Percentiles rank a stretch among this genome's conserved stretches.
phyloP scores from a whole-genome alignment of 1,139 yeast genomes.

The Suhomyces panamericanus region DNA sequence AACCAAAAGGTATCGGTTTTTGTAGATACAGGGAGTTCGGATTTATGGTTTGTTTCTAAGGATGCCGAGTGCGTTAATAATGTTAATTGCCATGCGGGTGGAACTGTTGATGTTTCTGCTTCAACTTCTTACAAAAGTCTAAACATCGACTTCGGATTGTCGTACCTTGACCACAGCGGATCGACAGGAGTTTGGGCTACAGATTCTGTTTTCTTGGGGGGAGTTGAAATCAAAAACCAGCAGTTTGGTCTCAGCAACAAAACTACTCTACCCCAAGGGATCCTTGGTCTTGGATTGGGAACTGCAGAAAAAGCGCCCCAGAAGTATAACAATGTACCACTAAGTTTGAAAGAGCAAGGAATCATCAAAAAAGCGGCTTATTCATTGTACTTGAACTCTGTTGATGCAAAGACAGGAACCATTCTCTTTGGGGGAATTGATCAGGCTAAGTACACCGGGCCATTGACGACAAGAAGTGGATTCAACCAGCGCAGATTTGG shows the following conservation, averaged over 20 bases:
- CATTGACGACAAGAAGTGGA: slow-evolving; percentile 13
- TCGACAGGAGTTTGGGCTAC: slow-evolving; percentile 20
- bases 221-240: slow-evolving; percentile 13
- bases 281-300: slow-evolving; percentile 42
- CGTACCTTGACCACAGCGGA: no score
- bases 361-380: slow-evolving; percentile 21
- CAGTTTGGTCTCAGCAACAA: slow-evolving; percentile 22
- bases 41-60: slow-evolving; percentile 22
- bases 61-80: slow-evolving; percentile 25
- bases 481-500: background rate
- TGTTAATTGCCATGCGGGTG: slow-evolving; percentile 11
- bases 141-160: no score
- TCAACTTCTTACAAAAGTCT: slow-evolving; percentile 12
- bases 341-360: slow-evolving; percentile 26
- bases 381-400: slow-evolving; percentile 25
- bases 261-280: slow-evolving; percentile 17
- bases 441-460: slow-evolving; percentile 20
- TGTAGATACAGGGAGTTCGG: slow-evolving; percentile 26
- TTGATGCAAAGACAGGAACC: no score
- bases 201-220: slow-evolving; percentile 18
- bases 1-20: slow-evolving; percentile 12
- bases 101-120: slow-evolving; percentile 11
- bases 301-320: background rate
- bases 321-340: slow-evolving; percentile 18
- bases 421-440: slow-evolving; percentile 24